These are phyloP conservation scores for Aristolochia californica DNA, from an alignment of 164 flowering plant genomes.

Conservation along the genomic window DNA sequence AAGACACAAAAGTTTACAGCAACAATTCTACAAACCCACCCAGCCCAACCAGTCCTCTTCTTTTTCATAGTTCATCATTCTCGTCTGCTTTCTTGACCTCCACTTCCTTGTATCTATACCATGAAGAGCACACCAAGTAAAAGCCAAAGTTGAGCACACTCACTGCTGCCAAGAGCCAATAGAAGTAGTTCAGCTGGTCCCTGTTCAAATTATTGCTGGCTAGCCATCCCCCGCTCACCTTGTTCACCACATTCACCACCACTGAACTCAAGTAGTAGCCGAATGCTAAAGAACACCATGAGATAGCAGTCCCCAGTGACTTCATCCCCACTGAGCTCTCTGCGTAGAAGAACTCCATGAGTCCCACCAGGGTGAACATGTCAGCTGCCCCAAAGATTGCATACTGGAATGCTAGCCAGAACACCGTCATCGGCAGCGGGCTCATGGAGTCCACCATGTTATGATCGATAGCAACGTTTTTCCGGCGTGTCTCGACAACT, in stretches of 20 bases:
- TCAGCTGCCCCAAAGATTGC: slow-evolving; percentile 58
- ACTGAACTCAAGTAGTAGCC: slow-evolving; percentile 58
- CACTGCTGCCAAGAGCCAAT: slow-evolving; percentile 45
- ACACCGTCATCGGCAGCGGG: slow-evolving; percentile 47
- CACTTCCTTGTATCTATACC: slow-evolving; percentile 58
- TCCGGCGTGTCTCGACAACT: slow-evolving; percentile 38
- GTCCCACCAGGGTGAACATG: slow-evolving; percentile 57
- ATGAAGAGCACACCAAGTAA: slow-evolving; percentile 49
- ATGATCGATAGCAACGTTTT: slow-evolving; percentile 34
- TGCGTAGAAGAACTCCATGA: slow-evolving; percentile 58
- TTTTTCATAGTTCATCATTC: background rate
- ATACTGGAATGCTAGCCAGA: slow-evolving; percentile 63
- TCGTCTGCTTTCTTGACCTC: slow-evolving; percentile 15
- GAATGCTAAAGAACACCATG: slow-evolving; percentile 53
- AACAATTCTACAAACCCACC: too few relatives aligned
- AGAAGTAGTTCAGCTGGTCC: slow-evolving; percentile 56
- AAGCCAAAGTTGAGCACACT: slow-evolving; percentile 47
- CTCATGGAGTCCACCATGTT: slow-evolving; percentile 38
- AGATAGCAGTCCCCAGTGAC: slow-evolving; percentile 46
- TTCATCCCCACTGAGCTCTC: slow-evolving; percentile 66
- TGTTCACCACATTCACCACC: slow-evolving; percentile 55
- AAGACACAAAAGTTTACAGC: slow-evolving; percentile 75
- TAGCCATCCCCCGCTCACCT: slow-evolving; percentile 62
- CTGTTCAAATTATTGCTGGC: slow-evolving; percentile 48
- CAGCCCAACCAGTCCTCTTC: too few relatives aligned